These are phyloP conservation scores for Lavandula angustifolia DNA, from an alignment of 257 asterid species.

Conservation along the genomic window DNA sequence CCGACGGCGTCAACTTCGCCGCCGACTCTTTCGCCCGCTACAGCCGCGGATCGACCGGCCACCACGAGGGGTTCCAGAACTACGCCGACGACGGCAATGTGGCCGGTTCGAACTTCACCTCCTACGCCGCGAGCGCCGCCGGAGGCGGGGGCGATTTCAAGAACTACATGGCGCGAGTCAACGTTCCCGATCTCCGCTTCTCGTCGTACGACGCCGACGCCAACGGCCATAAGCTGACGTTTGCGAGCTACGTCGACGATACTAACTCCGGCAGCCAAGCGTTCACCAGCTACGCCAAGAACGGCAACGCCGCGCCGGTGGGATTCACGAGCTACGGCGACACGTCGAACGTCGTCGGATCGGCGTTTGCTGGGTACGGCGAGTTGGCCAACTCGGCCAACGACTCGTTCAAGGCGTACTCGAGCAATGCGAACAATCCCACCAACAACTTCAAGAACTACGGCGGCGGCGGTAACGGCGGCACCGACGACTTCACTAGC, in stretches of 20 bases:
- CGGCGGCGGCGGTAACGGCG: constrained; percentile 62
- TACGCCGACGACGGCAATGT: constrained; percentile 75
- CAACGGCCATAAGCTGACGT: constrained; percentile 58
- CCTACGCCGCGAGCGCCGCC: constrained; percentile 56
- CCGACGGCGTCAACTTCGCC: constrained; percentile 67
- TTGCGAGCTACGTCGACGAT: constrained; percentile 61
- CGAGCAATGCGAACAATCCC: constrained; percentile 68
- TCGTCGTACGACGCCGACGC: constrained; percentile 63
- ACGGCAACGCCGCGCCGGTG: constrained; percentile 58
- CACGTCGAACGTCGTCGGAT: constrained; percentile 70
- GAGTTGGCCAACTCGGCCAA: constrained; percentile 62
- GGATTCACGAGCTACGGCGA: constrained; percentile 64
- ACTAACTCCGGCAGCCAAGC: constrained; percentile 73
- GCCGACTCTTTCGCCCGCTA: constrained; percentile 52
- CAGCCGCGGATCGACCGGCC: constrained; percentile 67
- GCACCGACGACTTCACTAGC: constrained; percentile 49
- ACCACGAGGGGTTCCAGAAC: constrained; percentile 55
- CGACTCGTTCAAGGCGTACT: constrained; percentile 71
- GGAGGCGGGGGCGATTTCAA: constrained; percentile 74
- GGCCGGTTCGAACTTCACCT: constrained; percentile 63
- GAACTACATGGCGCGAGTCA: constrained; percentile 60
- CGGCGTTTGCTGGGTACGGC: constrained; percentile 63
- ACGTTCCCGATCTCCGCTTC: constrained; percentile 74
- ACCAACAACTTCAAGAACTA: constrained; percentile 63
- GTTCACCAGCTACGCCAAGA: constrained; percentile 58